Conservation (phyloP, 225 moss, liverwort and hornwort species). For the Rhytidiadelphus loreus region DNA sequence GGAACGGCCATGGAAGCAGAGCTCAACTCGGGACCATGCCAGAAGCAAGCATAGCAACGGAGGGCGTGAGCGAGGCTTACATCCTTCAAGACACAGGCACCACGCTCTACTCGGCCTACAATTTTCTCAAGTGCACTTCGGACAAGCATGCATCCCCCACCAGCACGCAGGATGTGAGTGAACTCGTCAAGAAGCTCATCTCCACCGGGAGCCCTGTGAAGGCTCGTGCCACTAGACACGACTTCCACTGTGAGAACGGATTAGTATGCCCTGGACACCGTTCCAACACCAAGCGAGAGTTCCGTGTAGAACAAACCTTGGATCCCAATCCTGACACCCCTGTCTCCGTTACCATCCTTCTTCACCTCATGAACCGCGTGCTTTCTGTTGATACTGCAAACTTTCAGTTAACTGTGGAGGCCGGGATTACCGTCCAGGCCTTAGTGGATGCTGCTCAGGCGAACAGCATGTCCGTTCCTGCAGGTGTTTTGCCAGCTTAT, state of each 20-base stretch:
- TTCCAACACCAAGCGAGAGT: constrained; percentile 11
- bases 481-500: constrained; percentile 1
- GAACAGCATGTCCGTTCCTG: constrained; percentile 8
- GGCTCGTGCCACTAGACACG: constrained; percentile 1
- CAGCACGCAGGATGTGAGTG: constrained; percentile 24
- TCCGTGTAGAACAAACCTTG: not conserved
- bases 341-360: not conserved
- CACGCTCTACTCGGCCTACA: constrained; percentile 23
- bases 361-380: constrained; percentile 12
- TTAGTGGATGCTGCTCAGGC: constrained; percentile 6
- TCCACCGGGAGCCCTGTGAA: not conserved
- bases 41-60: not conserved
- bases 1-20: not conserved
- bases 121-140: constrained; percentile 29
- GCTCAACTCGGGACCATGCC: constrained; percentile 3
- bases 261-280: constrained; percentile 3
- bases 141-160: constrained; percentile 14
- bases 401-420: not conserved
- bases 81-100: not conserved
- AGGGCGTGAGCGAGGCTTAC: constrained; percentile 10
- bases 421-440: constrained; percentile 2
- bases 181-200: constrained; percentile 5
- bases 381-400: not conserved
- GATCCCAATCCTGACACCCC: not conserved
- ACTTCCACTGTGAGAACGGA: constrained; percentile 1